Evolutionary conservation across 1,139 yeast species (phyloP).

Genomic region (Wickerhamiella pararugosa): DNA sequence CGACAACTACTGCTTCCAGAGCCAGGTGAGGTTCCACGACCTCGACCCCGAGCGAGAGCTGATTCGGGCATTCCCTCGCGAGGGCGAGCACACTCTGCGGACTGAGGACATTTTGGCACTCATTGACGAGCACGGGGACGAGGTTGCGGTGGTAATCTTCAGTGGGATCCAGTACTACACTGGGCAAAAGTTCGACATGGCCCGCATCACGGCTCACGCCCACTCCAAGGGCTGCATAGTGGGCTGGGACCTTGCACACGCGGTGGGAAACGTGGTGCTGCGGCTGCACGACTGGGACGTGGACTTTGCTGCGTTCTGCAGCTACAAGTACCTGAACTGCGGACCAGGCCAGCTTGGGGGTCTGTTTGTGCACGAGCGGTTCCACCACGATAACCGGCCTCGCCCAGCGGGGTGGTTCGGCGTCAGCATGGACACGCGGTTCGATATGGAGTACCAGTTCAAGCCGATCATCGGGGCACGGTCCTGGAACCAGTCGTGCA

Average conservation of each 20-base stretch:
- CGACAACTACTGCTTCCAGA: slow-evolving; percentile 73
- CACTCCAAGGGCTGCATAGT: slow-evolving; percentile 43
- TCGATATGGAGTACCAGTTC: slow-evolving; percentile 65
- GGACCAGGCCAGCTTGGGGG: slow-evolving; percentile 94
- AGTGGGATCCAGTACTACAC: slow-evolving; percentile 89
- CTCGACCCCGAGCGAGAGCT: slow-evolving; percentile 42
- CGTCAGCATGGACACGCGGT: slow-evolving; percentile 50
- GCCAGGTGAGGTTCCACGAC: slow-evolving; percentile 54
- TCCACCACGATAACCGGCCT: slow-evolving; percentile 33
- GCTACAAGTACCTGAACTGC: slow-evolving; percentile 76
- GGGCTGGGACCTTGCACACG: slow-evolving; percentile 96
- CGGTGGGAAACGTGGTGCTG: slow-evolving; percentile 73
- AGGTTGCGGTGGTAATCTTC: slow-evolving; percentile 58
- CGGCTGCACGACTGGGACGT: slow-evolving; percentile 74
- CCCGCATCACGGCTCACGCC: slow-evolving; percentile 46
- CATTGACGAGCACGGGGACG: slow-evolving; percentile 45
- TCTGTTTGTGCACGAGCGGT: slow-evolving; percentile 51
- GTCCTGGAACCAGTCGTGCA: slow-evolving; percentile 79
- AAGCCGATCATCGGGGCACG: slow-evolving; percentile 72
- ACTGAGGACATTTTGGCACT: slow-evolving; percentile 47
- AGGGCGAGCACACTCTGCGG: slow-evolving; percentile 39
- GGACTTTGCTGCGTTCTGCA: slow-evolving; percentile 91
- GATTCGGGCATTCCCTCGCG: slow-evolving; percentile 45
- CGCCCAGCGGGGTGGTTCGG: slow-evolving; percentile 99
- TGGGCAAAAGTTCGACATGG: slow-evolving; percentile 73